Conservation (phyloP, 2,329 filamentous ascomycete genomes). For the Purpureocillium lavendulum region DNA sequence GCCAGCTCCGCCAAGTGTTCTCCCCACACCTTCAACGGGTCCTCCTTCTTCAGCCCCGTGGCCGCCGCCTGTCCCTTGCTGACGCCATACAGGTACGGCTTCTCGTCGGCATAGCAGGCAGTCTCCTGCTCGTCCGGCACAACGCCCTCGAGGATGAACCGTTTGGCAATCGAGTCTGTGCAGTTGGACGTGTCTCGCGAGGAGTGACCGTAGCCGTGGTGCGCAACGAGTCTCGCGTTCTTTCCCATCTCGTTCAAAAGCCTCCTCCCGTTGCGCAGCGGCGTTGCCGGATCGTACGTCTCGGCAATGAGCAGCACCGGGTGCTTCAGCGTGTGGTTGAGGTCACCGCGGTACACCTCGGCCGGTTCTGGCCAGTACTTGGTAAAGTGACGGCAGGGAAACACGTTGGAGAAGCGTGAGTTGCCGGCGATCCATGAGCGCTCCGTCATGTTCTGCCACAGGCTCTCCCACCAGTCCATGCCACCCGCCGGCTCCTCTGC, state of each 20-base stretch:
- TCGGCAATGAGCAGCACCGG: slow-evolving; percentile 39
- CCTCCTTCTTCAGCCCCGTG: neutral
- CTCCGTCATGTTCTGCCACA: slow-evolving; percentile 39
- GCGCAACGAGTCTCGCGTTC: slow-evolving; percentile 38
- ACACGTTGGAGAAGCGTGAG: slow-evolving; percentile 33
- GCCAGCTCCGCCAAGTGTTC: slow-evolving; percentile 11
- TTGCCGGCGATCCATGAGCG: slow-evolving; percentile 38
- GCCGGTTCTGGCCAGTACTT: slow-evolving; percentile 36
- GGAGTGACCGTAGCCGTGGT: slow-evolving; percentile 42
- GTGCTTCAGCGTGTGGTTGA: slow-evolving; percentile 33
- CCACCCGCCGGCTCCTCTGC: slow-evolving; percentile 26
- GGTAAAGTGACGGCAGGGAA: slow-evolving; percentile 37
- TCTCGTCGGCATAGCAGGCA: slow-evolving; percentile 36
- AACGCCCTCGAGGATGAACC: slow-evolving; percentile 30
- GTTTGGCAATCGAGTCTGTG: slow-evolving; percentile 31
- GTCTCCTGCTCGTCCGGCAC: slow-evolving; percentile 33
- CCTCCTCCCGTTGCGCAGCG: slow-evolving; percentile 36
- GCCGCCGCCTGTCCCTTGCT: slow-evolving; percentile 4
- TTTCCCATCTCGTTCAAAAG: slow-evolving; percentile 35
- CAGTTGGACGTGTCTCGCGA: slow-evolving; percentile 36
- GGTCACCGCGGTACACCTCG: slow-evolving; percentile 36
- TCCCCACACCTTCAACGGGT: slow-evolving; percentile 9
- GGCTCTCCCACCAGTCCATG: slow-evolving; percentile 34
- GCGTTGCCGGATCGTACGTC: slow-evolving; percentile 42
- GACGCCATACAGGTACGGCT: slow-evolving; percentile 35